A percentile compares a stretch with the other conserved stretches of the same genome.
Evolutionary conservation across 192 early-diverging fungal genomes (phyloP).

Genomic region (Lunasporangiospora selenospora): DNA sequence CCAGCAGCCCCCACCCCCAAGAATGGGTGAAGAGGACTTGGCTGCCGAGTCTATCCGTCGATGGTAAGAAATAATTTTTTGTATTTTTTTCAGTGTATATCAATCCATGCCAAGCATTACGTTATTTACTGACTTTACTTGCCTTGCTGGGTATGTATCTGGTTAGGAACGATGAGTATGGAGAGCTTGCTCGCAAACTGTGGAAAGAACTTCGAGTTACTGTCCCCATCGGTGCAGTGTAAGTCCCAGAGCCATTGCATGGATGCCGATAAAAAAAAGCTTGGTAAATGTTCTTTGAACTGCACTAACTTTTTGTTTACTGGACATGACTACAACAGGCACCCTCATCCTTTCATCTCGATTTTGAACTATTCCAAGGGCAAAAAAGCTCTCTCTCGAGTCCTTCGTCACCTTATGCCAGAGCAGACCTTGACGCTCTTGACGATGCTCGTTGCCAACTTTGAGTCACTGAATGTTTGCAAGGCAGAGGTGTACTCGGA

Average conservation of each 20-base stretch:
- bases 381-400: slow-evolving; percentile 85
- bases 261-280: background rate
- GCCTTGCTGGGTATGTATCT: background rate
- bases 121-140: background rate
- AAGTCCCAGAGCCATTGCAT: slow-evolving; percentile 8
- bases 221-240: slow-evolving; percentile 67
- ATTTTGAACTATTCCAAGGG: slow-evolving; percentile 90
- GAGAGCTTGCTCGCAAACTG: slow-evolving; percentile 56
- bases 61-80: slow-evolving; percentile 23
- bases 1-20: slow-evolving; percentile 61
- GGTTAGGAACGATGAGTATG: slow-evolving; percentile 54
- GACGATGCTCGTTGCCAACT: slow-evolving; percentile 77
- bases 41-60: slow-evolving; percentile 55
- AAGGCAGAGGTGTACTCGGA: slow-evolving; percentile 56
- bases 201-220: slow-evolving; percentile 68
- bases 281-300: background rate
- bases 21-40: slow-evolving; percentile 59
- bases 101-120: no score
- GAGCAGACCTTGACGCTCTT: slow-evolving; percentile 84
- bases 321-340: slow-evolving; percentile 40
- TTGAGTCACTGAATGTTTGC: slow-evolving; percentile 76
- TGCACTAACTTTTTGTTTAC: background rate
- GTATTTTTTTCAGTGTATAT: background rate
- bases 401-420: slow-evolving; percentile 74
- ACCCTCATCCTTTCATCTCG: slow-evolving; percentile 88